Conservation (phyloP, 2,329 filamentous ascomycete species). For the Neoarthrinium moseri region DNA sequence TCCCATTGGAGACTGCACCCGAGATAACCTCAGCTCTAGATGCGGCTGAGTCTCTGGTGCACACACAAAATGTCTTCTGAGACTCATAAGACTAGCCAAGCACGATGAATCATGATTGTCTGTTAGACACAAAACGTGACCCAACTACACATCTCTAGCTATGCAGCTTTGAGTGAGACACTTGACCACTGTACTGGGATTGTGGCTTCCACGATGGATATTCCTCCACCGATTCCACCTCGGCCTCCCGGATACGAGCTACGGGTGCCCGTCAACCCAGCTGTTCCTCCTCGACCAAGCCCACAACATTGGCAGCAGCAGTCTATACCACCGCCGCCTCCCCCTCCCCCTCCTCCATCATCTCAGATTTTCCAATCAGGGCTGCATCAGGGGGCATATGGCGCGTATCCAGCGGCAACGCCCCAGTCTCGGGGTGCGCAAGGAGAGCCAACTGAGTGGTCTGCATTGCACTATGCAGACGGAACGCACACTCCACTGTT, state of each 20-base stretch:
- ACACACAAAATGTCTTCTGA: no score
- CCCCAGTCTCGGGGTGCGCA: neutral
- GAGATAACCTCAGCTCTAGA: neutral
- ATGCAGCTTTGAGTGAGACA: neutral
- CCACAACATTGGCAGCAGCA: neutral
- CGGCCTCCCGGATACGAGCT: conserved; percentile 19
- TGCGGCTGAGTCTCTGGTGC: neutral
- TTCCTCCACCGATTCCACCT: conserved; percentile 18
- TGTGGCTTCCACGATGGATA: conserved; percentile 3
- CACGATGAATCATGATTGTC: no score
- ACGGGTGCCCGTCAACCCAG: conserved; percentile 5
- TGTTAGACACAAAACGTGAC: no score
- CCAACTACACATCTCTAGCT: no score
- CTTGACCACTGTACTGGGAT: neutral
- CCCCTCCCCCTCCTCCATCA: neutral
- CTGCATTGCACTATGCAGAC: conserved; percentile 12
- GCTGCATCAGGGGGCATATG: neutral
- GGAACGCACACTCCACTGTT: conserved; percentile 15
- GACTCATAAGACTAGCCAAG: no score
- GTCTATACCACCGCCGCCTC: conserved; percentile 1
- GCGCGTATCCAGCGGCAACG: conserved; percentile 1
- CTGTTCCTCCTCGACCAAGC: neutral
- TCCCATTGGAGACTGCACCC: no score
- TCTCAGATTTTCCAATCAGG: neutral
- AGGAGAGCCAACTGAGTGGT: conserved; percentile 8